These are phyloP conservation scores for Pseudogymnoascus sp. DNA, from an alignment of 2,329 filamentous ascomycete genomes.

Conservation along the genomic window DNA sequence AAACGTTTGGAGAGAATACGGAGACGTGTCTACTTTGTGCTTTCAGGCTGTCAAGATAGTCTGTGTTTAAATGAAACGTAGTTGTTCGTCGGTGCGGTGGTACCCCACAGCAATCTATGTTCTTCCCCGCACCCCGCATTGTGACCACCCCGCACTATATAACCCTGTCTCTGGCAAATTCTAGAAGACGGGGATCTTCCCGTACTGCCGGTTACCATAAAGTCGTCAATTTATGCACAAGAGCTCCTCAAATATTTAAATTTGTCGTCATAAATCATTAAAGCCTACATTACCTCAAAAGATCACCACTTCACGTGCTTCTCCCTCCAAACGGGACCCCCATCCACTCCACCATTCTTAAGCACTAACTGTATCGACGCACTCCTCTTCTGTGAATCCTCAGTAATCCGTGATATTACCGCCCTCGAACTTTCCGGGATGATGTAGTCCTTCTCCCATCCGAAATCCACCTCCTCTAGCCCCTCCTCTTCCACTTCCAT, in stretches of 20 bases:
- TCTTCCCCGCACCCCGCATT: slow-evolving; percentile 2
- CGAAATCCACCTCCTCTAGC: slow-evolving; percentile 11
- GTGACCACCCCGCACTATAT: not conserved
- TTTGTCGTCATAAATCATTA: too few relatives aligned
- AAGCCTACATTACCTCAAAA: not conserved
- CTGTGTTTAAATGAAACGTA: slow-evolving; percentile 1
- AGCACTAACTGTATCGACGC: slow-evolving; percentile 3
- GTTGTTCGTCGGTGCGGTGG: not conserved
- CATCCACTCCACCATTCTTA: slow-evolving; percentile 8
- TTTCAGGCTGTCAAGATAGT: not conserved
- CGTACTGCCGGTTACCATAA: not conserved
- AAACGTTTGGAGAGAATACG: not conserved
- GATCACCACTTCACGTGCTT: slow-evolving; percentile 7
- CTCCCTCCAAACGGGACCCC: slow-evolving; percentile 8
- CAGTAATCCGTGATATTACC: slow-evolving; percentile 9
- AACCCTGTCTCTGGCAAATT: not conserved
- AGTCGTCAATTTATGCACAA: not conserved
- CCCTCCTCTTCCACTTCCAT: slow-evolving; percentile 24
- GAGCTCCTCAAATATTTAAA: not conserved
- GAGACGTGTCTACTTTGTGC: slow-evolving; percentile 3
- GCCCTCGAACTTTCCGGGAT: slow-evolving; percentile 8
- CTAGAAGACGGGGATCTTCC: not conserved
- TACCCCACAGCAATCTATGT: slow-evolving; percentile 5
- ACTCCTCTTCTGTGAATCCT: not conserved
- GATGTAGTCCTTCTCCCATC: not conserved